Conservation (phyloP, 129 eudicot genomes). For the Logfia minima region DNA sequence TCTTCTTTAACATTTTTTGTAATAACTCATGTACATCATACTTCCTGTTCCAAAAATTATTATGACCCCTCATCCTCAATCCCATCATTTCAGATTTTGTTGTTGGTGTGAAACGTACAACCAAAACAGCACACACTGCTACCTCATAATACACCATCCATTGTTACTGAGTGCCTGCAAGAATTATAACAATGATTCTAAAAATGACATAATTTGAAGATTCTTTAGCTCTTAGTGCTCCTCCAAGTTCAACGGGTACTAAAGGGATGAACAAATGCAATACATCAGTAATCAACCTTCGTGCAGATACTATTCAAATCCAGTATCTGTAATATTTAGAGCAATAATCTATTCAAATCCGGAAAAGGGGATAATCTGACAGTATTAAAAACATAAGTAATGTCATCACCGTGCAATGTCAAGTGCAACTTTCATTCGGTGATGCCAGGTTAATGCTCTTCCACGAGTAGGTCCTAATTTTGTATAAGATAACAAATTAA, state of each 20-base stretch:
- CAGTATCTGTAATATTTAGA: slow-evolving; percentile 49
- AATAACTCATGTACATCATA: slow-evolving; percentile 34
- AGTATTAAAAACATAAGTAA: slow-evolving; percentile 1
- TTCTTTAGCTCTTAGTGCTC: slow-evolving; percentile 55
- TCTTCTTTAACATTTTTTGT: slow-evolving; percentile 27
- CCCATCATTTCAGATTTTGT: slow-evolving; percentile 14
- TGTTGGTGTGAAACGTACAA: slow-evolving; percentile 12
- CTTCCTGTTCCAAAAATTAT: slow-evolving; percentile 27
- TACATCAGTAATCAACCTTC: slow-evolving; percentile 90
- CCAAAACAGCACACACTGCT: slow-evolving; percentile 15
- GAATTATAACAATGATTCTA: background rate
- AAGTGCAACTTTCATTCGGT: slow-evolving; percentile 84
- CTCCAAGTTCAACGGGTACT: slow-evolving; percentile 88
- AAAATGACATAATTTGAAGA: slow-evolving; percentile 2
- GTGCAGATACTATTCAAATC: slow-evolving; percentile 61
- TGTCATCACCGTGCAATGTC: slow-evolving; percentile 72
- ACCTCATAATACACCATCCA: background rate
- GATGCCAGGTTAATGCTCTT: slow-evolving; percentile 70
- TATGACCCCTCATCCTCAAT: slow-evolving; percentile 17
- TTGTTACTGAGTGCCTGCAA: background rate
- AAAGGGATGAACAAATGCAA: slow-evolving; percentile 88
- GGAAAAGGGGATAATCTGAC: background rate
- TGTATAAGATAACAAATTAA: background rate
- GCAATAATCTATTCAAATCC: background rate
- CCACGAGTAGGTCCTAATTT: slow-evolving; percentile 71